Conservation (phyloP, 129 eudicot genomes). For the Centella asiatica region DNA sequence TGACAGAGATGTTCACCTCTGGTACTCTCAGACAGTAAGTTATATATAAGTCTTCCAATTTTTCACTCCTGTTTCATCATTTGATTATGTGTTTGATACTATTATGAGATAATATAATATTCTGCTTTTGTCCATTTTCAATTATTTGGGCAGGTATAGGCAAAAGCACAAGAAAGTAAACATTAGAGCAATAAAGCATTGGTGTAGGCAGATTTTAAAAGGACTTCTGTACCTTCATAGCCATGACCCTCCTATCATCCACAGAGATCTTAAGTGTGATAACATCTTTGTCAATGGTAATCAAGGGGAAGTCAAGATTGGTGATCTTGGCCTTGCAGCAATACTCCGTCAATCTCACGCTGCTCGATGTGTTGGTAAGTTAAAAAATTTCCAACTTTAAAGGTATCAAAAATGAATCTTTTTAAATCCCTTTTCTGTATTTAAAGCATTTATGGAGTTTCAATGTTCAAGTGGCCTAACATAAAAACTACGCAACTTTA, state of each 20-base stretch:
- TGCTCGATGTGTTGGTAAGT: slow-evolving; percentile 89
- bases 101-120: background rate
- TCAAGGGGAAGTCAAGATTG: slow-evolving; percentile 96
- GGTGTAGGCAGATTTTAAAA: slow-evolving; percentile 85
- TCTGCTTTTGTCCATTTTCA: background rate
- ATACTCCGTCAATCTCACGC: slow-evolving; percentile 79
- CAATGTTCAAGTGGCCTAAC: background rate
- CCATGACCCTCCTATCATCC: slow-evolving; percentile 74
- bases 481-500: background rate
- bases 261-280: slow-evolving; percentile 84
- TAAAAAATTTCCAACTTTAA: background rate
- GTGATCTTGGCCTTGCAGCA: slow-evolving; percentile 93
- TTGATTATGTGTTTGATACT: background rate
- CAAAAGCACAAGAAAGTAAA: slow-evolving; percentile 70
- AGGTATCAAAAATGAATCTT: background rate
- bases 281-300: slow-evolving; percentile 84
- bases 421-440: background rate
- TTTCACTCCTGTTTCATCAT: background rate
- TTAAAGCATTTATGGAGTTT: background rate
- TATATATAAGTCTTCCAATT: background rate
- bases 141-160: slow-evolving; percentile 60
- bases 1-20: slow-evolving; percentile 97
- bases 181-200: slow-evolving; percentile 75
- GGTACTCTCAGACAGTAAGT: slow-evolving; percentile 99
- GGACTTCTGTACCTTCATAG: slow-evolving; percentile 84